Percentiles rank a stretch among this genome's conserved stretches.
Conservation (phyloP, 257 asterid genomes). For the Solanum ossicruentum region DNA sequence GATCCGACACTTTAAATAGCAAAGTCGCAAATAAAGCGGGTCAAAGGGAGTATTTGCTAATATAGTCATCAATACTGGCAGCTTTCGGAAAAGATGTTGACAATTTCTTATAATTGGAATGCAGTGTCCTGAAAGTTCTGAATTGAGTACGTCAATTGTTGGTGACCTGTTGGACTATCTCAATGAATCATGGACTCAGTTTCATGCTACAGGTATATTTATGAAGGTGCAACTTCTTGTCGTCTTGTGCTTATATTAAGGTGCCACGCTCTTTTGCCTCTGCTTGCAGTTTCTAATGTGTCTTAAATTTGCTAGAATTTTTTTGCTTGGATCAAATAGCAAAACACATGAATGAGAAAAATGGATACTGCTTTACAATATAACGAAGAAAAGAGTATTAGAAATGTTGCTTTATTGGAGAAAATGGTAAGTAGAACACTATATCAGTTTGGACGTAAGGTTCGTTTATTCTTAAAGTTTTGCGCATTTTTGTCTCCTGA, state of each 20-base stretch:
- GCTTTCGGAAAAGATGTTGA: not conserved
- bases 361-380: not conserved
- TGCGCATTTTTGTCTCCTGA: not conserved
- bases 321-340: not conserved
- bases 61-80: not conserved
- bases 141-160: conserved; percentile 52
- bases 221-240: not conserved
- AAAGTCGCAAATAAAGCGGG: not conserved
- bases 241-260: not conserved
- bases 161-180: conserved; percentile 84
- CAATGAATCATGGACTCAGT: conserved; percentile 96
- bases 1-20: not conserved
- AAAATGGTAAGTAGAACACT: not conserved
- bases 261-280: not conserved
- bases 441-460: not conserved
- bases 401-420: not conserved
- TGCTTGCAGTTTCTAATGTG: not conserved
- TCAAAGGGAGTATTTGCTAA: not conserved
- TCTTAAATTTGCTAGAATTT: not conserved
- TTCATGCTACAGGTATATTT: conserved; percentile 84
- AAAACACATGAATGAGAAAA: not conserved
- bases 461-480: not conserved
- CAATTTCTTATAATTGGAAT: not conserved
- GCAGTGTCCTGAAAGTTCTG: conserved; percentile 35
- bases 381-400: not conserved